Conservation (phyloP, 2,329 filamentous ascomycete species). For the Beauveria scarabaeidicola region DNA sequence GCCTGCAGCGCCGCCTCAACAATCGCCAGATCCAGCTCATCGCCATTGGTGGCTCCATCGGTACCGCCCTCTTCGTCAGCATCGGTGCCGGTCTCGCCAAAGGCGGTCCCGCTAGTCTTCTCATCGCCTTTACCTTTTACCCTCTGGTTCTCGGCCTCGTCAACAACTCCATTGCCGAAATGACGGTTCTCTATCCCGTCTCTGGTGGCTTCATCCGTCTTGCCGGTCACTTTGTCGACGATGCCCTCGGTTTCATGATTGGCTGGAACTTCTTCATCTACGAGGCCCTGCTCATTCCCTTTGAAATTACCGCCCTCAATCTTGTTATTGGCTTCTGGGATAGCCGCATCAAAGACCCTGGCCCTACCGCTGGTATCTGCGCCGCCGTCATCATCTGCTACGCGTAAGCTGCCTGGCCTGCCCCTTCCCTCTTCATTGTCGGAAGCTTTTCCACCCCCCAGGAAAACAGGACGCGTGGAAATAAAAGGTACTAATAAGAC, state of each 20-base stretch:
- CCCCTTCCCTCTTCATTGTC: neutral
- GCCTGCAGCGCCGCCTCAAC: slow-evolving; percentile 38
- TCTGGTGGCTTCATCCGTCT: slow-evolving; percentile 56
- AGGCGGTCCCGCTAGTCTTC: slow-evolving; percentile 40
- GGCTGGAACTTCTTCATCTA: slow-evolving; percentile 39
- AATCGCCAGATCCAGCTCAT: slow-evolving; percentile 52
- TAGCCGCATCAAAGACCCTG: slow-evolving; percentile 45
- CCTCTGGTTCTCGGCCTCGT: slow-evolving; percentile 47
- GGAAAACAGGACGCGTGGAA: neutral
- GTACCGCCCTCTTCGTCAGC: slow-evolving; percentile 51
- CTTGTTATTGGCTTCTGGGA: slow-evolving; percentile 34
- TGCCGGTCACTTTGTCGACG: slow-evolving; percentile 57
- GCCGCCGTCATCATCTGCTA: slow-evolving; percentile 46
- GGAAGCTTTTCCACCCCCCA: neutral
- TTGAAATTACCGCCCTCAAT: slow-evolving; percentile 35
- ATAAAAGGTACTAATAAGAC: slow-evolving; percentile 13
- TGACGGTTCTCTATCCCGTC: slow-evolving; percentile 54
- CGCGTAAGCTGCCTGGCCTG: slow-evolving; percentile 39
- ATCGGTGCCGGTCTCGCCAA: slow-evolving; percentile 46
- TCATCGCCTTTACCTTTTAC: slow-evolving; percentile 52
- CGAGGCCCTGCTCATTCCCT: slow-evolving; percentile 34
- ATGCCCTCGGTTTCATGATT: slow-evolving; percentile 50
- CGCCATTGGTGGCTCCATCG: slow-evolving; percentile 50
- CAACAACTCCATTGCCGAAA: slow-evolving; percentile 59
- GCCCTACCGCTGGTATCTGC: slow-evolving; percentile 58